Evolutionary conservation across 2,329 filamentous ascomycete species (phyloP).

Genomic region (Bipolaris cookei): DNA sequence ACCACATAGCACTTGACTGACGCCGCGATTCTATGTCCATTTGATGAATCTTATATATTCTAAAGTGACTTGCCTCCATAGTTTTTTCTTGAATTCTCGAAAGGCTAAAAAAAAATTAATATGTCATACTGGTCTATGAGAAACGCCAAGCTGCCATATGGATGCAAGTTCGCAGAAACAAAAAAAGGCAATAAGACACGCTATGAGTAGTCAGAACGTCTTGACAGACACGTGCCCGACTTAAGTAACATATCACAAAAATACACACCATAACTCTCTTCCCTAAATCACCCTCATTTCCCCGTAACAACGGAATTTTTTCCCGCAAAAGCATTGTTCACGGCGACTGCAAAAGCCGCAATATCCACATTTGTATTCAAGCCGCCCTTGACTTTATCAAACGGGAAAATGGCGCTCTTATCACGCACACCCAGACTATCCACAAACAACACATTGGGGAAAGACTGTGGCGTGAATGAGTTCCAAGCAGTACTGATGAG

Average conservation of each 20-base stretch:
- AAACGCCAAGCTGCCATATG: too few species aligned
- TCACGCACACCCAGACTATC: slow-evolving; percentile 44
- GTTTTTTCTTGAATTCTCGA: too few species aligned
- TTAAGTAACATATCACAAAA: too few species aligned
- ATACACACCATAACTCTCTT: neutral
- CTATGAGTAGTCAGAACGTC: neutral
- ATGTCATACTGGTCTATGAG: too few species aligned
- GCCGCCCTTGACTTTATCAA: slow-evolving; percentile 30
- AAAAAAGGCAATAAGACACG: too few species aligned
- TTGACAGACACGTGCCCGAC: too few species aligned
- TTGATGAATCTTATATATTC: too few species aligned
- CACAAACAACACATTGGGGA: slow-evolving; percentile 47
- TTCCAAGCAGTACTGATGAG: slow-evolving; percentile 44
- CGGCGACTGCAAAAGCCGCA: slow-evolving; percentile 43
- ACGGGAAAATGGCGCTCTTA: slow-evolving; percentile 42
- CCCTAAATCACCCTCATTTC: neutral
- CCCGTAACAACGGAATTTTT: slow-evolving; percentile 37
- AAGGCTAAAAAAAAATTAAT: too few species aligned
- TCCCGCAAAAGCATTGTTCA: slow-evolving; percentile 47
- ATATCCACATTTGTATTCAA: slow-evolving; percentile 38
- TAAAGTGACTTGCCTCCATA: too few species aligned
- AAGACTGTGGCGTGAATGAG: slow-evolving; percentile 41
- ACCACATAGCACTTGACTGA: too few species aligned
- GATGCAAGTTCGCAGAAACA: too few species aligned
- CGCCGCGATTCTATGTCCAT: too few species aligned